Evolutionary conservation across 495 filamentous ascomycete genomes (phyloP), one percentile per base, ranked within the genome.

Genomic region (Lentithecium fluviatile): DNA sequence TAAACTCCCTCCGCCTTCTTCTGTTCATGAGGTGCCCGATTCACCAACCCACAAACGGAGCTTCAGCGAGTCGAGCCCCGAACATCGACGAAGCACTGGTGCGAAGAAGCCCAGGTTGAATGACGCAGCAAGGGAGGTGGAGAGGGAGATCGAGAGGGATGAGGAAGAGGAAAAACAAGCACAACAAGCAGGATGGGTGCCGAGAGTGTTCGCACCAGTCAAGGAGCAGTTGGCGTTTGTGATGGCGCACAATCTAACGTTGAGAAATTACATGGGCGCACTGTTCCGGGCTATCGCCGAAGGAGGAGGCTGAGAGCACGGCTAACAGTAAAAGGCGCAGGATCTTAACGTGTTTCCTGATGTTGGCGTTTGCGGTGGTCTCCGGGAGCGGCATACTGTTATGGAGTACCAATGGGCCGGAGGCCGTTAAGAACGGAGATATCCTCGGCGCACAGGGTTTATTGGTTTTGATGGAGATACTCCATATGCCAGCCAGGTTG

Each of bases 41-140:
- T 64, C 65, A 2, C 59, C 60, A 1, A 26, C 62, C 19, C 62
- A 56, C 23, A 60, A 60, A 29, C 56, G 56, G 2, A 56, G 10
- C 32, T 19, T 25, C 15, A 50, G 52, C 29, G 62, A 65, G 6
- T 25, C 38, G 5, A 52, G 40, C 25, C 61, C 55, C 10, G 62
- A 60, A 17, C 47, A 52, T 20, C 38, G 62, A 38, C 56, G 56
- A 2, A 60, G 17, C 13, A 54, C 61, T 0, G 52, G 62, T 23
- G 61, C 54, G 25, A 65, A 60, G 37, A 65, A 60, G 37, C 62
- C 62, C 1, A 34, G 57, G 20, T 21, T 58, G 2, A 80, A 87
- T 20, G 87, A 91, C 50, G 77, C 91, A 0, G 80, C 85, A 0
- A 74, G 47, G 36, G 36, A 55, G 29, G 62, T 21, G 56, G 80